Evolutionary conservation across 768 basidiomycete species (phyloP).

Genomic region (Pisolithus orientalis): DNA sequence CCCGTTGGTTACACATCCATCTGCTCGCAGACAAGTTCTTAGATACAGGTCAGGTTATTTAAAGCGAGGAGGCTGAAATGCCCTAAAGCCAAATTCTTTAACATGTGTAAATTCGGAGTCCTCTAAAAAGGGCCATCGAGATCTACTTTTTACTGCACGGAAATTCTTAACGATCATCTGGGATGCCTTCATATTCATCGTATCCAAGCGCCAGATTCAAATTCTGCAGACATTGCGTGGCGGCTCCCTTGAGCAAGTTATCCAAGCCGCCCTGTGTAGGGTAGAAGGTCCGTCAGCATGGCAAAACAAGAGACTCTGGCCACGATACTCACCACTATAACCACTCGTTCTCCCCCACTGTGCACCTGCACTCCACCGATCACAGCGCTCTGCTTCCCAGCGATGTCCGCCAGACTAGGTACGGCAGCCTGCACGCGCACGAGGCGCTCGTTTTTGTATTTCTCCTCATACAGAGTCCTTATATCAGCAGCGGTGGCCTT

Average conservation of each 20-base stretch:
- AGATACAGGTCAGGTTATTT: no score
- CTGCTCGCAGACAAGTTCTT: no score
- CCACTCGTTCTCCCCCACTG: slow-evolving; percentile 81
- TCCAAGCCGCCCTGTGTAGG: slow-evolving; percentile 77
- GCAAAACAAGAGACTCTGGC: neutral
- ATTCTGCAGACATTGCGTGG: slow-evolving; percentile 98
- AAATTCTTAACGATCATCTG: slow-evolving; percentile 18
- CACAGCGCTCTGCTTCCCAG: slow-evolving; percentile 81
- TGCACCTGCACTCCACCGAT: slow-evolving; percentile 95
- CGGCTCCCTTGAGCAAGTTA: slow-evolving; percentile 95
- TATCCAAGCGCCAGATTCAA: slow-evolving; percentile 86
- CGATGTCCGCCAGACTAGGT: slow-evolving; percentile 67
- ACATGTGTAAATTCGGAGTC: no score
- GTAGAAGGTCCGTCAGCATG: no score
- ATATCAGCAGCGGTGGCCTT: slow-evolving; percentile 69
- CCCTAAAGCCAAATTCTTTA: no score
- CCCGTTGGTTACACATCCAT: no score
- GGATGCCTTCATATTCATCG: slow-evolving; percentile 79
- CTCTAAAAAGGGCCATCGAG: no score
- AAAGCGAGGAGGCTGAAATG: no score
- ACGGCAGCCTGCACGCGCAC: slow-evolving; percentile 63
- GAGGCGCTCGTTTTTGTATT: slow-evolving; percentile 71
- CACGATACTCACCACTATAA: slow-evolving; percentile 72
- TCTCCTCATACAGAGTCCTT: slow-evolving; percentile 63
- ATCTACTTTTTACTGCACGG: no score